phyloP scores from a whole-genome alignment of 2,329 filamentous ascomycete species.

The Emergomyces orientalis region DNA sequence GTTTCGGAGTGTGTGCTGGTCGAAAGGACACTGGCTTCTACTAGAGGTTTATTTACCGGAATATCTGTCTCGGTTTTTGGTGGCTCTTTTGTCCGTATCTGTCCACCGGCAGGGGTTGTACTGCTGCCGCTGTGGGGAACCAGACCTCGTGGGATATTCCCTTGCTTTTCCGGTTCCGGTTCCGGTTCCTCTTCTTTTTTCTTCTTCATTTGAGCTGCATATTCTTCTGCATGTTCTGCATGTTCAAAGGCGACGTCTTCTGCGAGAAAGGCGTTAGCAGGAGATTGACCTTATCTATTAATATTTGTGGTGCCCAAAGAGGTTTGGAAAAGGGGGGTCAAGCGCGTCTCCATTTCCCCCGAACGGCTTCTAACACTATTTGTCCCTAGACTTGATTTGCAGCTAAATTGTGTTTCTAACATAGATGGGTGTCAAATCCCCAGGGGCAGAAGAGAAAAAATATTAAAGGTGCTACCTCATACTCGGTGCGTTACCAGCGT shows the following conservation, averaged over 20 bases:
- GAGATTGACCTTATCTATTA: conserved; percentile 5
- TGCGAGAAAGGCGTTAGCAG: background rate
- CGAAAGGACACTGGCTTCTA: background rate
- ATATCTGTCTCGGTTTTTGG: background rate
- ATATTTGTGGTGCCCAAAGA: conserved; percentile 18
- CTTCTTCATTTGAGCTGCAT: background rate
- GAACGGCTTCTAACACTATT: background rate
- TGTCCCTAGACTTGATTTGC: background rate
- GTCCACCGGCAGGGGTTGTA: background rate
- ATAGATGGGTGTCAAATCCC: background rate
- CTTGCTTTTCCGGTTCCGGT: background rate
- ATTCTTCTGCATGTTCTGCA: background rate
- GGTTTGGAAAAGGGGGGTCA: background rate
- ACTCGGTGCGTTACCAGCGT: conserved; percentile 65
- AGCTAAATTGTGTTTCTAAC: background rate
- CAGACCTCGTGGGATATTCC: background rate
- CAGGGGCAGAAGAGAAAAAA: background rate
- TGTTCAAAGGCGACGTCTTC: conserved; percentile 5
- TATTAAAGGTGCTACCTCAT: conserved; percentile 16
- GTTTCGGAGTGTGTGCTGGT: background rate
- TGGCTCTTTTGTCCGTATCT: background rate
- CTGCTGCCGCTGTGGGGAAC: conserved; percentile 2
- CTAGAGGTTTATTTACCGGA: background rate
- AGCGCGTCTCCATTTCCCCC: background rate
- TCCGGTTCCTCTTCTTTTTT: background rate